phyloP scores from a whole-genome alignment of 2,329 filamentous ascomycete species.

The Alternaria arbusti region DNA sequence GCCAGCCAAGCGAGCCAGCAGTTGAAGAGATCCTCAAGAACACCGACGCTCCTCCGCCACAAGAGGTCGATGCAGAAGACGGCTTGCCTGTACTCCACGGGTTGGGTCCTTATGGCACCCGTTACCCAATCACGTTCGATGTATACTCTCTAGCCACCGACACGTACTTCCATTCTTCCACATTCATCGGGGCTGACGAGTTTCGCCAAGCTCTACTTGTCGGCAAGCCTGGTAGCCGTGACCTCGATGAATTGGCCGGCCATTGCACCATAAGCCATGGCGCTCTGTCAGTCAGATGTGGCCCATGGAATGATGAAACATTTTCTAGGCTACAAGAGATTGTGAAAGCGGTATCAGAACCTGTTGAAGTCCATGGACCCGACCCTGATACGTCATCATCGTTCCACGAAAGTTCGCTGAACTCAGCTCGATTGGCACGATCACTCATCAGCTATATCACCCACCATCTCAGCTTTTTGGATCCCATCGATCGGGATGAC shows the following conservation, averaged over 20 bases:
- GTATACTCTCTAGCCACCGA: constrained; percentile 57
- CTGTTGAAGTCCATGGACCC: neutral
- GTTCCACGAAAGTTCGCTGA: constrained; percentile 3
- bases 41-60: neutral
- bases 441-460: constrained; percentile 59
- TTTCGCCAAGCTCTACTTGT: constrained; percentile 54
- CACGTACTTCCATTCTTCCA: constrained; percentile 62
- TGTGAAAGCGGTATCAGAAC: constrained; percentile 11
- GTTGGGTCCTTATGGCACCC: constrained; percentile 56
- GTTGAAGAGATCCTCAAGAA: constrained; percentile 22
- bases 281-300: constrained; percentile 53
- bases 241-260: constrained; percentile 54
- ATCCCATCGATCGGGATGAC: constrained; percentile 59
- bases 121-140: constrained; percentile 62
- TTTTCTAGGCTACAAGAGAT: constrained; percentile 47
- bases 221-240: constrained; percentile 25
- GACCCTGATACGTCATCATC: neutral
- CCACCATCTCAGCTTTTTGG: constrained; percentile 58
- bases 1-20: constrained; percentile 51
- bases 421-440: constrained; percentile 44
- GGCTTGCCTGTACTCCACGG: constrained; percentile 43
- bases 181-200: constrained; percentile 65
- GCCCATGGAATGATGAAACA: constrained; percentile 63
- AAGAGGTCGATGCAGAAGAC: constrained; percentile 7
- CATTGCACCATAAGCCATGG: constrained; percentile 48